Evolutionary conservation across 2,329 filamentous ascomycete species (phyloP).

Genomic region (Rutstroemia sp.): DNA sequence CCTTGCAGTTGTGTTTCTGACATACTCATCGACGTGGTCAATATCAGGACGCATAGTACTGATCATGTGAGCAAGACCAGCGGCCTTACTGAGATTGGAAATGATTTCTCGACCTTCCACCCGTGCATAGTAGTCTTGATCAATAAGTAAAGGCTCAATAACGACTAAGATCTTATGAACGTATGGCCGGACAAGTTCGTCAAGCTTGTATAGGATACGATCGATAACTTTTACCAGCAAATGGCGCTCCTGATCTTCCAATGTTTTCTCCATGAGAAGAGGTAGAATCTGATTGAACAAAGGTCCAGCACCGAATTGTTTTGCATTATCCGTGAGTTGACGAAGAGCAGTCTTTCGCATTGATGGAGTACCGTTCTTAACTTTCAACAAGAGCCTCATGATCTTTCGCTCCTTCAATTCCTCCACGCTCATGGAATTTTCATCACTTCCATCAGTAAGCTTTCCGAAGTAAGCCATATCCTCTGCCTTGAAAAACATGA

Average conservation of each 20-base stretch:
- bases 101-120: constrained; percentile 99
- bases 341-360: constrained; percentile 98
- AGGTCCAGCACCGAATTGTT: constrained; percentile 87
- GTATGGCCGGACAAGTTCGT: constrained; percentile 90
- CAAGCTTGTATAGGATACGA: constrained; percentile 94
- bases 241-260: constrained; percentile 97
- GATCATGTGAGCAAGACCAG: constrained; percentile 97
- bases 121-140: constrained; percentile 98
- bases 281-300: constrained; percentile 97
- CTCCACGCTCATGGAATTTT: constrained; percentile 85
- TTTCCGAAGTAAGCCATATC: constrained; percentile 99
- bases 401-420: constrained; percentile 98
- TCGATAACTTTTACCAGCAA: constrained; percentile 98
- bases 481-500: constrained; percentile 97
- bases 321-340: constrained; percentile 94
- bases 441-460: constrained; percentile 86
- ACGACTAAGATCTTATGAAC: constrained; percentile 98
- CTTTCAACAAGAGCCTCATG: constrained; percentile 91
- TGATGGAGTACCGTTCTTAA: constrained; percentile 97
- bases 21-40: constrained; percentile 96
- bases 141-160: constrained; percentile 97
- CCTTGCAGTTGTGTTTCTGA: constrained; percentile 92
- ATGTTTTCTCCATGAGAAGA: constrained; percentile 92
- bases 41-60: constrained; percentile 99
- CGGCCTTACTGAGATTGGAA: constrained; percentile 93